These are phyloP conservation scores for Diversispora eburnea DNA, from an alignment of 192 early-diverging fungal species.

Conservation along the genomic window DNA sequence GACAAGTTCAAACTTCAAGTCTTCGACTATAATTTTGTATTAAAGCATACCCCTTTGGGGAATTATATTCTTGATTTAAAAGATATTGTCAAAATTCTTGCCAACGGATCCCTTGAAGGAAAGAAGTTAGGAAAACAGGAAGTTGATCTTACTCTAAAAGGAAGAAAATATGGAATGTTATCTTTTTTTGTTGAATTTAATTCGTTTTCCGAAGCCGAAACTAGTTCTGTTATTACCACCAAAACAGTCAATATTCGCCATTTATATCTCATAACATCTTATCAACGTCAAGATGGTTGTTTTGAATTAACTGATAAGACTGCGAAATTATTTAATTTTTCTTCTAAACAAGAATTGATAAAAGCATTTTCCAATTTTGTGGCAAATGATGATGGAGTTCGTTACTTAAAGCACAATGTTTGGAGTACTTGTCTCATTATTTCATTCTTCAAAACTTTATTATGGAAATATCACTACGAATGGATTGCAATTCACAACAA, in stretches of 20 bases:
- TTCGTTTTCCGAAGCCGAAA: conserved; percentile 33
- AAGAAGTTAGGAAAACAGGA: not conserved
- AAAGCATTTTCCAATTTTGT: not conserved
- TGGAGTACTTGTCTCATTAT: conserved; percentile 3
- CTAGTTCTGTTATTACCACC: not conserved
- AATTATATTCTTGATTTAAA: conserved; percentile 54
- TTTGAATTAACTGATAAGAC: conserved; percentile 9
- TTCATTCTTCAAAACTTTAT: conserved; percentile 12
- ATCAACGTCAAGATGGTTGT: conserved; percentile 19
- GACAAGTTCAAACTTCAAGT: conserved; percentile 64
- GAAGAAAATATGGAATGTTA: conserved; percentile 56
- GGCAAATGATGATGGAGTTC: not conserved
- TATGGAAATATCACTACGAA: conserved; percentile 7
- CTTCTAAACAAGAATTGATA: conserved; percentile 5
- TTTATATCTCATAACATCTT: conserved; percentile 3
- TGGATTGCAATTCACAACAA: not conserved
- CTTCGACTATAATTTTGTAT: conserved; percentile 78
- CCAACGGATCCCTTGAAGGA: conserved; percentile 34
- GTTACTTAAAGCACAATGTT: not conserved
- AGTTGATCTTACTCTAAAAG: conserved; percentile 33
- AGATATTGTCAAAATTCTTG: conserved; percentile 33
- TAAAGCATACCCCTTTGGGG: conserved; percentile 75
- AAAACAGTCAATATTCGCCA: not conserved
- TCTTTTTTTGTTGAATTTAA: conserved; percentile 54
- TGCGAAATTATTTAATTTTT: conserved; percentile 18